Percentiles rank a stretch among this genome's conserved stretches.
Conservation (phyloP, 208 protist species). For the Zelonia costaricensis region DNA sequence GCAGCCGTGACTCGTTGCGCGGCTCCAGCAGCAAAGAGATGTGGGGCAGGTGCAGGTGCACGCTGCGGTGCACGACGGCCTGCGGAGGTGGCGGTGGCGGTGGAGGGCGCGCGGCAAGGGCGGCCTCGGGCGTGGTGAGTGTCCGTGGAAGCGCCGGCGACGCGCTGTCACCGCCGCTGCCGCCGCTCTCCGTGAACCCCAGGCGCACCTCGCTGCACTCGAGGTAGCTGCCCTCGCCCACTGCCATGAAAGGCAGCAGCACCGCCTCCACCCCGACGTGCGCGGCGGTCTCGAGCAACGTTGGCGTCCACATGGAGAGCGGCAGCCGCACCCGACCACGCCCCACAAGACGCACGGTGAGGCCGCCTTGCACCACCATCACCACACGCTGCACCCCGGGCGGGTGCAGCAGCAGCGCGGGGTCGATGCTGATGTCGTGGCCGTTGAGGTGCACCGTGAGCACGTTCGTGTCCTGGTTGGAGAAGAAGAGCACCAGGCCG, state of each 20-base stretch:
- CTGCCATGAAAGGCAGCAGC: slow-evolving; percentile 67
- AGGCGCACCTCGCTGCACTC: slow-evolving; percentile 52
- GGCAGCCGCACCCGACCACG: slow-evolving; percentile 61
- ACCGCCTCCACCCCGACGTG: slow-evolving; percentile 38
- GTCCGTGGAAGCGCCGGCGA: neutral
- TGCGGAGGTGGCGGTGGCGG: neutral
- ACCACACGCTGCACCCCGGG: slow-evolving; percentile 37
- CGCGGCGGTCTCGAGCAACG: slow-evolving; percentile 28
- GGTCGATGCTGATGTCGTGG: slow-evolving; percentile 52
- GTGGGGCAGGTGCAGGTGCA: slow-evolving; percentile 21
- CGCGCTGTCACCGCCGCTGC: neutral
- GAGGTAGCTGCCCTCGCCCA: slow-evolving; percentile 80
- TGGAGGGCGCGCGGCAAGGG: too few species aligned
- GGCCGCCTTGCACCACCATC: slow-evolving; percentile 63
- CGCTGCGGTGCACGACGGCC: slow-evolving; percentile 11
- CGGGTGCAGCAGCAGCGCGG: slow-evolving; percentile 24
- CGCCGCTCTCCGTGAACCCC: slow-evolving; percentile 31
- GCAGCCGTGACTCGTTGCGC: slow-evolving; percentile 16
- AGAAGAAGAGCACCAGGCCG: slow-evolving; percentile 66
- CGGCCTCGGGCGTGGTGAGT: too few species aligned
- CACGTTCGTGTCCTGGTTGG: slow-evolving; percentile 62
- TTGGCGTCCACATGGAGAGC: slow-evolving; percentile 22
- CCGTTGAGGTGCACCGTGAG: slow-evolving; percentile 69
- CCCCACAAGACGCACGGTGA: slow-evolving; percentile 70
- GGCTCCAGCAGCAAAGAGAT: slow-evolving; percentile 28